Evolutionary conservation across 108 stramenopile species (phyloP).

Genomic region (Aurantiochytrium sp.): DNA sequence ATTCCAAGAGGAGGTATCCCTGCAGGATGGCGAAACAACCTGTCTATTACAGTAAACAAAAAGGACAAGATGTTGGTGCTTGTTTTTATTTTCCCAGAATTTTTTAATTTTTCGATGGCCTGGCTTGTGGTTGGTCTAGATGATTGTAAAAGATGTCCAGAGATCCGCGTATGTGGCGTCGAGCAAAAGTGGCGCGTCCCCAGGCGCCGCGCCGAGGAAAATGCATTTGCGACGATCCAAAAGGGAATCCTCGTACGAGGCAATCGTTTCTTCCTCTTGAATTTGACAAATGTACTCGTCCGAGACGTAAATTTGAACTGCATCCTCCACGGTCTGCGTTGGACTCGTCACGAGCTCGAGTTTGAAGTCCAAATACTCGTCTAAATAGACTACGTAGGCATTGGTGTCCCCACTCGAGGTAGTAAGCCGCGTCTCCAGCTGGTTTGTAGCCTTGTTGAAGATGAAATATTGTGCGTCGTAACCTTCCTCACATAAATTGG

Average conservation of each 20-base stretch:
- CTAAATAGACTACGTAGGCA: not conserved
- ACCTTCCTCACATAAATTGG: not conserved
- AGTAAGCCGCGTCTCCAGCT: not conserved
- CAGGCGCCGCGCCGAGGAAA: not conserved
- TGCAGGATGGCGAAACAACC: no score
- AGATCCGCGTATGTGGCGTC: not conserved
- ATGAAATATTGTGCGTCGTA: not conserved
- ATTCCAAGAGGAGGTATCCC: not conserved
- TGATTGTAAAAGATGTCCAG: not conserved
- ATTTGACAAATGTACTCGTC: not conserved
- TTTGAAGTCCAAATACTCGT: not conserved
- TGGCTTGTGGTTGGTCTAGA: not conserved
- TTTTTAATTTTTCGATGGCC: not conserved
- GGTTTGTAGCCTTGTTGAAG: not conserved
- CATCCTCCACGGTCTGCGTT: not conserved
- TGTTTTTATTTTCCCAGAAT: not conserved
- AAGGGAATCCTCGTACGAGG: not conserved
- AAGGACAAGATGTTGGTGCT: not conserved
- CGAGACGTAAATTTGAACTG: not conserved
- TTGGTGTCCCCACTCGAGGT: not conserved
- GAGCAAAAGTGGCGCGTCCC: not conserved
- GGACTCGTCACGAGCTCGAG: not conserved
- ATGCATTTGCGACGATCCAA: not conserved
- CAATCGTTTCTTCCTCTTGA: not conserved
- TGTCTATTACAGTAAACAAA: no score